Evolutionary conservation across 1,284 basidiomycete species (phyloP).

Genomic region (Lentinula novae-zelandiae): DNA sequence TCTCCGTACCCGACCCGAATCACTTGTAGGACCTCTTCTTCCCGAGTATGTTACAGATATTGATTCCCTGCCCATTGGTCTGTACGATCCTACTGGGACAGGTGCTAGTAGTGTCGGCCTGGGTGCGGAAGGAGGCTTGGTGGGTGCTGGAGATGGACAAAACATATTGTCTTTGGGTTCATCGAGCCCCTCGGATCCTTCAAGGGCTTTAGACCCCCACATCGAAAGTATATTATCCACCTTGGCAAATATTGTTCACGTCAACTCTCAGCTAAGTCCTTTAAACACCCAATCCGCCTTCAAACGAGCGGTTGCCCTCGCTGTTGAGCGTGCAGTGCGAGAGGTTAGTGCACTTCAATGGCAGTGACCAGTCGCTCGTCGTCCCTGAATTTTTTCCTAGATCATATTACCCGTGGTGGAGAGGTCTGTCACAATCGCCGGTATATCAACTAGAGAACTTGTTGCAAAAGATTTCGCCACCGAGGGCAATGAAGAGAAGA

Average conservation of each 20-base stretch:
- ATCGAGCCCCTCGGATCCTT: constrained; percentile 51
- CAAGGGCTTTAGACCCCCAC: constrained; percentile 63
- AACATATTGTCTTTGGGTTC: constrained; percentile 59
- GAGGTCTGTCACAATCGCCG: constrained; percentile 98
- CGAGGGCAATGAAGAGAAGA: constrained; percentile 87
- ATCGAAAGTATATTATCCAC: constrained; percentile 79
- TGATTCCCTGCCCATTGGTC: constrained; percentile 65
- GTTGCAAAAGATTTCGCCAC: constrained; percentile 97
- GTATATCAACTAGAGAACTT: constrained; percentile 95
- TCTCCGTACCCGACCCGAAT: constrained; percentile 69
- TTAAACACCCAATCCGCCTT: constrained; percentile 80
- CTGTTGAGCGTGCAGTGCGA: constrained; percentile 92
- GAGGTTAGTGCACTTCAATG: constrained; percentile 54
- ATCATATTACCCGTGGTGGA: constrained; percentile 98
- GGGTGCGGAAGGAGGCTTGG: neutral
- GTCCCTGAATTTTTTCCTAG: constrained; percentile 29
- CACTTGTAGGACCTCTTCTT: constrained; percentile 48
- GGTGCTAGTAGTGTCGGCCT: constrained; percentile 21
- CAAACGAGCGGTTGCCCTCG: constrained; percentile 89
- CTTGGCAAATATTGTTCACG: constrained; percentile 71
- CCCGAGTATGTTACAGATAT: constrained; percentile 73
- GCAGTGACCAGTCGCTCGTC: neutral
- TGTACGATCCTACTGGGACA: constrained; percentile 46
- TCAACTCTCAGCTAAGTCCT: constrained; percentile 71
- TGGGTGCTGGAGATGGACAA: constrained; percentile 42